Evolutionary conservation across 208 protist species (phyloP), one percentile per base, ranked within the genome.

Genomic region (Angomonas desouzai): DNA sequence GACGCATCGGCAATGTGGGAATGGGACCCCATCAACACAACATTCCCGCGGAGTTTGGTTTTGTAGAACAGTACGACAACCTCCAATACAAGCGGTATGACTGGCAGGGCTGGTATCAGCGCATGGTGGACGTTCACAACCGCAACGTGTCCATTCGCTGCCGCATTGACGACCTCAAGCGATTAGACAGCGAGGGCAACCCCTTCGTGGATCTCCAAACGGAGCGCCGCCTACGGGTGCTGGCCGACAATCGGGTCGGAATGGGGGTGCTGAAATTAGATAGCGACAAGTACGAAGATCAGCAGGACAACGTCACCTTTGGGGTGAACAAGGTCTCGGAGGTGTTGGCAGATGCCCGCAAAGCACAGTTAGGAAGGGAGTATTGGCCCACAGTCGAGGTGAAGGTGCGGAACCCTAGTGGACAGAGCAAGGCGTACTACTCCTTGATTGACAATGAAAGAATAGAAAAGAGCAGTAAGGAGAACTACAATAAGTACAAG

Each of bases 351-450:
- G 90, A 96, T 27, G 62, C 90, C n/a, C 79, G 86, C 40, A 96
- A 96, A 78, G 85, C 90, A 47, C 84, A 91, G 62, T 69, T 96
- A 9, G 90, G 90, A 4, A 64, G 70, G 27, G 86, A 96, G 79
- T 96, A 96, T 72, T 90, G 83, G 80, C 90, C 90, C 16, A 84
- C 87, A 1, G 90, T 96, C 11, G 90, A 96, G 76, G 77, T 96
- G 30, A 96, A 96, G 74, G 90, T 96, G 61, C 86, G 90, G 13
- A 73, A 72, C 2, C 85, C 85, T 11, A 90, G 78, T 63, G 90
- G 90, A 11, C 90, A 92, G 68, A 93, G 81, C 65, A 84, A 96
- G 72, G 72, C 83, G 22, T 82, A 92, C 67, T 92, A 96, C 77
- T 92, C 85, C 20, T 74, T 85, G 20, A 79, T 96, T 23, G 90